phyloP scores from a whole-genome alignment of 495 filamentous ascomycete species.

The Lentithecium fluviatile region DNA sequence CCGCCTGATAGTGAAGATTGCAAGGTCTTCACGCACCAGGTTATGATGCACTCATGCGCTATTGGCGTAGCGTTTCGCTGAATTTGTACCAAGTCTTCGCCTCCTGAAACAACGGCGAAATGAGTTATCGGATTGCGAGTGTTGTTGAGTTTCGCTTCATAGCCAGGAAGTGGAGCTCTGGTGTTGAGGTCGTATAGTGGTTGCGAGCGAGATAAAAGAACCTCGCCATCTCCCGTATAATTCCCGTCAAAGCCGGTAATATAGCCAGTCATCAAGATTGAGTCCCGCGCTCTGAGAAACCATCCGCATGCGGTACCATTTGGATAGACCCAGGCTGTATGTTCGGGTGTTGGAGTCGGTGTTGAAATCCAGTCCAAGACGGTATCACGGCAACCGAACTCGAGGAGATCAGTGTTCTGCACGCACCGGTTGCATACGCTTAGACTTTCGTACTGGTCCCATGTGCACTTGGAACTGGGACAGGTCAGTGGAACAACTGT shows the following conservation, averaged over 20 bases:
- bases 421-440: conserved; percentile 20
- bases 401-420: conserved; percentile 15
- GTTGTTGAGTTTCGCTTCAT: conserved; percentile 10
- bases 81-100: conserved; percentile 2
- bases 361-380: conserved; percentile 12
- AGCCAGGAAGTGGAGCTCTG: conserved; percentile 11
- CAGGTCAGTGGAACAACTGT: conserved; percentile 14
- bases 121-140: conserved; percentile 20
- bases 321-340: conserved; percentile 7
- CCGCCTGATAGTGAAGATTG: conserved; percentile 9
- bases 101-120: conserved; percentile 12
- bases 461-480: conserved; percentile 29
- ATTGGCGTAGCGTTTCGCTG: conserved; percentile 17
- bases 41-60: conserved; percentile 14
- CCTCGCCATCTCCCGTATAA: conserved; percentile 12
- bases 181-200: conserved; percentile 20
- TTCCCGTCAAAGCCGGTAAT: conserved; percentile 4
- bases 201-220: conserved; percentile 6
- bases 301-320: conserved; percentile 25
- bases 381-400: conserved; percentile 13
- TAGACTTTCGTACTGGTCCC: conserved; percentile 21
- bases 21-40: conserved; percentile 23
- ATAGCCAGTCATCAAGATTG: conserved; percentile 22
- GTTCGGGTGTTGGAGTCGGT: conserved; percentile 2
- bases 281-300: conserved; percentile 12